A percentile compares a stretch with the other conserved stretches of the same genome.
These are phyloP conservation scores for Gymnopilus junonius DNA, from an alignment of 768 basidiomycete species.

Conservation along the genomic window DNA sequence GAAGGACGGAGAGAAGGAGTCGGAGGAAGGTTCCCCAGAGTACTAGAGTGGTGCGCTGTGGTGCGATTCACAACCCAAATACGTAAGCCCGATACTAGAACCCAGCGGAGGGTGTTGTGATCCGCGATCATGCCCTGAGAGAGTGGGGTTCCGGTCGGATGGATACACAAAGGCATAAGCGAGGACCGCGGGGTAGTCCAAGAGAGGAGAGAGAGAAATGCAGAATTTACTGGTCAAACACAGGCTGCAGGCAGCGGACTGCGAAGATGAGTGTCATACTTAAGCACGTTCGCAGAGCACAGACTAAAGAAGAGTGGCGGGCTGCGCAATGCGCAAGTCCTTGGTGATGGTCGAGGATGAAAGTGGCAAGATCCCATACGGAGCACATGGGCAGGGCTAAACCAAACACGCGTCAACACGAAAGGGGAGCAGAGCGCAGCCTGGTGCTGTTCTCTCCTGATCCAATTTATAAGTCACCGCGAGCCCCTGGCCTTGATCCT, in stretches of 20 bases:
- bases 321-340: not conserved
- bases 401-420: not conserved
- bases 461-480: not conserved
- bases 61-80: no score
- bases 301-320: not conserved
- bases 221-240: not conserved
- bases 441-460: not conserved
- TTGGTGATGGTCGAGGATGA: not conserved
- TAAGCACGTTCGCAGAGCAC: not conserved
- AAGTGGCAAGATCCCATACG: not conserved
- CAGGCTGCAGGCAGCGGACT: not conserved
- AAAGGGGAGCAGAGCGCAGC: not conserved
- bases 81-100: not conserved
- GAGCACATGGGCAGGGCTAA: not conserved
- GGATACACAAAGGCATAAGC: not conserved
- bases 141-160: not conserved
- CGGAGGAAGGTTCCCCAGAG: not conserved
- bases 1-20: not conserved
- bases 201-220: not conserved
- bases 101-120: not conserved
- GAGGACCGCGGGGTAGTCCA: not conserved
- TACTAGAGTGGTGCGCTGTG: not conserved
- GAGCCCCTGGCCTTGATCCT: no score
- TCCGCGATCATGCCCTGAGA: not conserved
- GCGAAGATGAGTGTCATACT: not conserved